Conservation (phyloP, 805 yeast genomes). For the Ogataea ganodermae region DNA sequence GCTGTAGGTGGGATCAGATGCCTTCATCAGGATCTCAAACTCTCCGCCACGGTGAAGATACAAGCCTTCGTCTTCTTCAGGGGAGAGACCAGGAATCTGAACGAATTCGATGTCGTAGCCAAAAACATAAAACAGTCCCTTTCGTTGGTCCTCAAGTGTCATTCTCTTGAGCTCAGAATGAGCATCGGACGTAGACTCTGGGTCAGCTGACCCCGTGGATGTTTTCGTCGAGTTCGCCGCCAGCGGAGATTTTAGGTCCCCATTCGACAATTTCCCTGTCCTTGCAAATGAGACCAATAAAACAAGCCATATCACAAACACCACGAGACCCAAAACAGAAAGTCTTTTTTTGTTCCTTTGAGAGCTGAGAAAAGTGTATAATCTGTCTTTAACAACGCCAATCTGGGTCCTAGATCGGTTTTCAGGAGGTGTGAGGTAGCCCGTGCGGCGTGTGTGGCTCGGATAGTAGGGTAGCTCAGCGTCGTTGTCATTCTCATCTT, state of each 20-base stretch:
- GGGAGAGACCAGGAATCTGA: slow-evolving; percentile 29
- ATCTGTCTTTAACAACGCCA: slow-evolving; percentile 9
- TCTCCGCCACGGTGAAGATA: slow-evolving; percentile 30
- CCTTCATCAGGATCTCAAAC: slow-evolving; percentile 23
- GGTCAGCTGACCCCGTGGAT: not conserved
- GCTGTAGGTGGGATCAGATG: slow-evolving; percentile 33
- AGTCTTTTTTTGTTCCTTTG: slow-evolving; percentile 24
- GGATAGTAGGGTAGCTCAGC: slow-evolving; percentile 19
- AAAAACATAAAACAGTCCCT: slow-evolving; percentile 34
- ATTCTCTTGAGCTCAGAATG: slow-evolving; percentile 20
- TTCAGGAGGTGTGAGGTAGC: slow-evolving; percentile 2
- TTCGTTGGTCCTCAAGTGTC: slow-evolving; percentile 31
- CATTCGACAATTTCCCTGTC: slow-evolving; percentile 21
- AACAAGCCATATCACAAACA: slow-evolving; percentile 31
- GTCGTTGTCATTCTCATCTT: slow-evolving; percentile 20
- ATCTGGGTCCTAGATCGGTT: not conserved
- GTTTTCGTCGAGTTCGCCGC: slow-evolving; percentile 3
- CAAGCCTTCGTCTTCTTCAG: slow-evolving; percentile 46
- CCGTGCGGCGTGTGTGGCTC: not conserved
- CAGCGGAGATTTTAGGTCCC: not conserved
- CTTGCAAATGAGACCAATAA: slow-evolving; percentile 28
- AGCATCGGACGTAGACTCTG: not conserved
- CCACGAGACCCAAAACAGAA: slow-evolving; percentile 17
- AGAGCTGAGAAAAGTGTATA: slow-evolving; percentile 13
- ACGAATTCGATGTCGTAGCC: slow-evolving; percentile 28